phyloP scores from a whole-genome alignment of 805 yeast genomes.

The Candida broadrunensis region DNA sequence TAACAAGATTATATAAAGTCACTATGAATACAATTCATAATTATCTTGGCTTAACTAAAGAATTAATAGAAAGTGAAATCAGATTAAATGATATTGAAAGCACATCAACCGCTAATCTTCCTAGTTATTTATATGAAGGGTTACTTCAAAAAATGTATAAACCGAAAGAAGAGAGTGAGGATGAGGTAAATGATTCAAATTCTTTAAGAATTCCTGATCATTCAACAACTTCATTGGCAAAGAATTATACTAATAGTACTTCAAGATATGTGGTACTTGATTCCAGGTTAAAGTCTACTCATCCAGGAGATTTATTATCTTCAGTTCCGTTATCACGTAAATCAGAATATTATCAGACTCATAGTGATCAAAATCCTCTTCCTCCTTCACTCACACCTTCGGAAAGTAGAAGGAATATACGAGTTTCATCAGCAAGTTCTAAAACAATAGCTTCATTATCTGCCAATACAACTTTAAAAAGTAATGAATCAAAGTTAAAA shows the following conservation, averaged over 20 bases:
- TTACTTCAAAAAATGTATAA: conserved; percentile 36
- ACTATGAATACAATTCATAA: conserved; percentile 88
- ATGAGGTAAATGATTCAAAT: not conserved
- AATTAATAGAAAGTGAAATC: conserved; percentile 74
- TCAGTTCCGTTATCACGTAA: conserved; percentile 67
- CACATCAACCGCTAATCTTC: conserved; percentile 36
- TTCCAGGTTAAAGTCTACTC: conserved; percentile 51
- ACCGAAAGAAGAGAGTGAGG: not conserved
- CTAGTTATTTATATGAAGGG: conserved; percentile 61
- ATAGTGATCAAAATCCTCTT: conserved; percentile 4
- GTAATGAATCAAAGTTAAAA: not conserved
- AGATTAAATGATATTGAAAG: conserved; percentile 50
- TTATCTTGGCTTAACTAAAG: conserved; percentile 80
- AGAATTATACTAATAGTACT: conserved; percentile 9
- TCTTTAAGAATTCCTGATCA: not conserved
- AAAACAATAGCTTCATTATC: conserved; percentile 14
- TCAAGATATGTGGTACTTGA: conserved; percentile 46
- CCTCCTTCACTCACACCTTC: not conserved
- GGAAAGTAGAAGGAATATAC: not conserved
- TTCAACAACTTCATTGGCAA: conserved; percentile 1
- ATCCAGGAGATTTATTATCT: conserved; percentile 84
- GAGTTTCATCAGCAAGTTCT: not conserved
- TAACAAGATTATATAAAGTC: conserved; percentile 82
- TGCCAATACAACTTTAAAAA: conserved; percentile 4
- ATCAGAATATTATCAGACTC: conserved; percentile 23